Percentiles rank a stretch among this genome's conserved stretches.
Evolutionary conservation across 148 eudicot species (phyloP).

Genomic region (Mesembryanthemum crystallinum): DNA sequence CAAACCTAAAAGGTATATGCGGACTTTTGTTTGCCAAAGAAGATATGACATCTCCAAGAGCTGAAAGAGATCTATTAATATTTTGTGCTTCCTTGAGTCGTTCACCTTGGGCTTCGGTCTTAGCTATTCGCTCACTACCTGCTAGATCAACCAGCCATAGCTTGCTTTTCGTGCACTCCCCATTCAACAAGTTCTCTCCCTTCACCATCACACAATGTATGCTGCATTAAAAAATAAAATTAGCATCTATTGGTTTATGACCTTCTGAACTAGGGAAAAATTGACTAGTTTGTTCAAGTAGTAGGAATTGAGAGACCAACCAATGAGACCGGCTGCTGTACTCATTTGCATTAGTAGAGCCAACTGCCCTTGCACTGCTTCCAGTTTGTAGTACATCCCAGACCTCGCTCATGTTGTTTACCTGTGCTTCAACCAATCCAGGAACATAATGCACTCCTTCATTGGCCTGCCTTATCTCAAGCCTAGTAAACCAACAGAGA

Average conservation of each 20-base stretch:
- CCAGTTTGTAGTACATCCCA: conserved; percentile 90
- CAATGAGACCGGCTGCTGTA: conserved; percentile 98
- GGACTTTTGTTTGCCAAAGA: conserved; percentile 82
- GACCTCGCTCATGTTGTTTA: conserved; percentile 68
- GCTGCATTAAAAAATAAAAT: conserved; percentile 42
- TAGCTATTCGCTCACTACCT: conserved; percentile 90
- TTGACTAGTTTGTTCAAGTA: background rate
- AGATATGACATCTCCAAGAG: conserved; percentile 93
- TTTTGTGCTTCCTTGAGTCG: conserved; percentile 85
- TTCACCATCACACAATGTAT: conserved; percentile 94
- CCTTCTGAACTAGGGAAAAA: background rate
- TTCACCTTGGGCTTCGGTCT: conserved; percentile 92
- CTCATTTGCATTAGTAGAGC: conserved; percentile 89
- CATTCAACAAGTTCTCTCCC: conserved; percentile 76
- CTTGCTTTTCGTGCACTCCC: conserved; percentile 90
- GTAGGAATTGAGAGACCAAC: conserved; percentile 34
- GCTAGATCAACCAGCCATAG: conserved; percentile 92
- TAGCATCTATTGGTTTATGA: background rate
- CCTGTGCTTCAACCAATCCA: conserved; percentile 87
- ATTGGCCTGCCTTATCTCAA: conserved; percentile 76
- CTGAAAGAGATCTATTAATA: conserved; percentile 89
- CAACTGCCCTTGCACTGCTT: conserved; percentile 86
- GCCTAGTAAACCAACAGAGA: conserved; percentile 42
- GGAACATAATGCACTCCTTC: conserved; percentile 90
- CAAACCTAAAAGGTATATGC: conserved; percentile 81